Evolutionary conservation across 1,139 yeast species (phyloP), one percentile per base, ranked within the genome.

Genomic region (Candida labiduridarum): DNA sequence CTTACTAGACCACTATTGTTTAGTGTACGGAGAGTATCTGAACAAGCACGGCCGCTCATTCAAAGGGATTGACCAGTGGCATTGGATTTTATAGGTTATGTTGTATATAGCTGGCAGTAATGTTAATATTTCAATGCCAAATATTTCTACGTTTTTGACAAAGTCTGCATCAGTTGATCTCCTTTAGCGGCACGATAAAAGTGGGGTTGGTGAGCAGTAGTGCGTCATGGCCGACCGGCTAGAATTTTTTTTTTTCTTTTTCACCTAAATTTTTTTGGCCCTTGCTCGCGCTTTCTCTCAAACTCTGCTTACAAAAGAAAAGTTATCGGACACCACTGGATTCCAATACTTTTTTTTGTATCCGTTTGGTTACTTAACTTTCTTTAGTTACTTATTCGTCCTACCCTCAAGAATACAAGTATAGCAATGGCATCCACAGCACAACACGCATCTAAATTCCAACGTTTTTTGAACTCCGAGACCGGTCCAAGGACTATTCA

Each of bases 401-500:
- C 4, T 12, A 33, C 15, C 9, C 7, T 5, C n/a, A n/a, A 33
- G 22, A 29, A 46, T 18, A 39, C 5, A 27, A 30, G 40, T 7
- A 33, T 10, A 18, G 46, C 10, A 47, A 76, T 76, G 80, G 78
- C 80, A 45, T 61, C 79, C 41, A 61, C 78, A 50, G 74, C 77
- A 53, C 74, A 67, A 59, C 75, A 72, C 57, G 72, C 86, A 27
- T 73, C 85, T 51, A 86, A 85, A 53, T 88, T 92, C 67, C 72
- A 81, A 53, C 79, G 89, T 62, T 90, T 85, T 65, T 67, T 89
- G 67, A 82, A 85, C 63, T 85, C 96, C 22, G 96, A 89, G 66
- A 89, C 98, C 15, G 99, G 99, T 34, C 98, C 98, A 34, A 84
- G 74, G 66, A 94, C 98, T 25, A 92, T 94, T 52, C 99, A 94